Evolutionary conservation across 2,329 filamentous ascomycete genomes (phyloP).

Genomic region (Fusarium tanahbumbuense): DNA sequence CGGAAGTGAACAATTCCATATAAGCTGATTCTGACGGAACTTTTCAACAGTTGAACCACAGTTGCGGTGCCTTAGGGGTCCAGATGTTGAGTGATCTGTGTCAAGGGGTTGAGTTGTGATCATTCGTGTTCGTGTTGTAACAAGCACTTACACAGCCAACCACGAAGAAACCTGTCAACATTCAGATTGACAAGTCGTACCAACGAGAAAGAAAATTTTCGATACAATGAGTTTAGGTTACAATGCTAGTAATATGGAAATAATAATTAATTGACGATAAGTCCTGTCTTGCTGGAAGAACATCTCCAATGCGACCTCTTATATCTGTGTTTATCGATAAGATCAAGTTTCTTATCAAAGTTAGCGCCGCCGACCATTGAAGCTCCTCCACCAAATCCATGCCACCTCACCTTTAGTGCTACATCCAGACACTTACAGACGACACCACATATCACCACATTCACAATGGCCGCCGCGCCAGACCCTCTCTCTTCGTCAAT

Average conservation of each 20-base stretch:
- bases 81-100: not conserved
- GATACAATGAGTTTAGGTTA: rapidly evolving
- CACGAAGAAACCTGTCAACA: too few relatives aligned
- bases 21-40: conserved; percentile 7
- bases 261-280: not conserved
- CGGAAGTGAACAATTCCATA: conserved; percentile 21
- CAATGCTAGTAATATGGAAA: not conserved
- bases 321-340: conserved; percentile 28
- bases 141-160: not conserved
- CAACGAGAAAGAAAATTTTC: rapidly evolving
- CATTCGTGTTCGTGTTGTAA: conserved; percentile 16
- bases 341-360: conserved; percentile 18
- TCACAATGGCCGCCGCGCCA: conserved; percentile 40
- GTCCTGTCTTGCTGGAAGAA: not conserved
- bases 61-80: not conserved
- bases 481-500: conserved; percentile 46
- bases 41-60: not conserved
- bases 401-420: conserved; percentile 38
- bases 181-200: too few relatives aligned
- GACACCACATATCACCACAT: conserved; percentile 2
- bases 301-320: not conserved
- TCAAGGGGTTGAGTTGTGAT: not conserved
- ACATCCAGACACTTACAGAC: conserved; percentile 25
- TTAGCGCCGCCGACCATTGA: conserved; percentile 24
- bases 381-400: conserved; percentile 37